Conservation (phyloP, 2,329 filamentous ascomycete genomes). For the Xylaria sp. region DNA sequence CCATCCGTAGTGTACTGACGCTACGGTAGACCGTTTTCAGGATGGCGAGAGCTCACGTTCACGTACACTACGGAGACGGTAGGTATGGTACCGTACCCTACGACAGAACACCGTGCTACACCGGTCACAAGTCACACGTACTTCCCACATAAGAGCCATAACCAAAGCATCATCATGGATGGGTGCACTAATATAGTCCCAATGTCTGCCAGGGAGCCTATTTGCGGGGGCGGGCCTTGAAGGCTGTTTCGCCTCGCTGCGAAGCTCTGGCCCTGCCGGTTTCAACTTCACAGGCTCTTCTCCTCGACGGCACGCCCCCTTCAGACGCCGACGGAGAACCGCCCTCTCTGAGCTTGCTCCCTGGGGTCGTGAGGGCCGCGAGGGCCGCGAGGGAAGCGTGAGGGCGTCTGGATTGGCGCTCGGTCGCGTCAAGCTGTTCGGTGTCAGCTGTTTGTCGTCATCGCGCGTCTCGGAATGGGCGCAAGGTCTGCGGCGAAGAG, state of each 20-base stretch:
- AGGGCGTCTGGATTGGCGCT: conserved; percentile 3
- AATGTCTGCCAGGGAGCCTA: neutral
- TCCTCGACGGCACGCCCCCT: neutral
- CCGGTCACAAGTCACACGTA: neutral
- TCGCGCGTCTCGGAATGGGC: conserved; percentile 9
- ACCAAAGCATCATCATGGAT: conserved; percentile 1
- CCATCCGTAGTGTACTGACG: neutral
- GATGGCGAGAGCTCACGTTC: neutral
- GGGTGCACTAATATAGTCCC: neutral
- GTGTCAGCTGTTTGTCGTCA: conserved; percentile 7
- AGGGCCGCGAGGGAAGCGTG: too few species aligned
- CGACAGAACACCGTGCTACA: neutral
- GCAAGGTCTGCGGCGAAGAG: conserved; percentile 3
- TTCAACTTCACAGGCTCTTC: neutral
- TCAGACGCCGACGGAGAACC: neutral
- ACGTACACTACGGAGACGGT: neutral
- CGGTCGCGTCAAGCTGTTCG: conserved; percentile 8
- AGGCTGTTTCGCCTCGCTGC: conserved; percentile 8
- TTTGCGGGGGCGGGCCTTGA: conserved; percentile 4
- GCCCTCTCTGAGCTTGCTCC: neutral
- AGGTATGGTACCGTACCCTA: neutral
- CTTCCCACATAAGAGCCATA: neutral
- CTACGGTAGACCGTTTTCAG: neutral
- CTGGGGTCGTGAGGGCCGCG: neutral
- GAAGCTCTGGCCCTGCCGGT: neutral